Base-by-base conservation (phyloP, 2,329 filamentous ascomycete species). In the Davidsoniella neocaledoniae region DNA sequence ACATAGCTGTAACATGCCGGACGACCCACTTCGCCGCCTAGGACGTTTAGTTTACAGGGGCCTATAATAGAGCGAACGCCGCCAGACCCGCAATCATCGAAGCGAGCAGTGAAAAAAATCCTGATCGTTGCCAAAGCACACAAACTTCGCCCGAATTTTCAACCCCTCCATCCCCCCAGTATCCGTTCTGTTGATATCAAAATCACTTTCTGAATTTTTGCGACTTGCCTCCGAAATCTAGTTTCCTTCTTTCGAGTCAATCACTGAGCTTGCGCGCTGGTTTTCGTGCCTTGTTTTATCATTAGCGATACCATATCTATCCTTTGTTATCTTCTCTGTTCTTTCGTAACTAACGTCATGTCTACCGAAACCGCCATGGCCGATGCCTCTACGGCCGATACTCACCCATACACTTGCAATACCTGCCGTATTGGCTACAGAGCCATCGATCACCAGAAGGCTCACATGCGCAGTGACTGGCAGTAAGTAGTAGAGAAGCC, bases 391-490 rank as follows among this genome's bases (percentile, higher is more conserved):
- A 52, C 58, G 48, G 57, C 67, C 14, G 60, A 74, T 29, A 73
- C 81, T 23, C 86, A 95, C 63, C 90, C 91, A 1, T 98, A 90
- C 68, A 96, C 90, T 50, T 98, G 91, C 78, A 98, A 96, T 66
- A 91, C 88, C 52, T 98, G 91, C 63, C 86, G 94, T 64, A 88
- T 98, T 58, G 91, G 90, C 48, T 98, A 96, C 68, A 82, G 90
- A 57, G 87, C 86, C 62, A 87, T 85, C 63, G 90, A 96, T 62
- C 74, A 93, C 51, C 91, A 98, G 68, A 81, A 91, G 63, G 81
- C 78, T 37, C 91, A 98, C 63, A 98, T 98, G 91, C 87, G 91
- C 65, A 91, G 83, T 58, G 91, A 98, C 68, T 98, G 91, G 91
- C 90, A 98, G 83, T 91, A 74, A 68, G 85, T 80, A 4, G 49